Evolutionary conservation across 306 rosid genomes (phyloP), one percentile per base, ranked within the genome.

Genomic region (Vicia sativa): DNA sequence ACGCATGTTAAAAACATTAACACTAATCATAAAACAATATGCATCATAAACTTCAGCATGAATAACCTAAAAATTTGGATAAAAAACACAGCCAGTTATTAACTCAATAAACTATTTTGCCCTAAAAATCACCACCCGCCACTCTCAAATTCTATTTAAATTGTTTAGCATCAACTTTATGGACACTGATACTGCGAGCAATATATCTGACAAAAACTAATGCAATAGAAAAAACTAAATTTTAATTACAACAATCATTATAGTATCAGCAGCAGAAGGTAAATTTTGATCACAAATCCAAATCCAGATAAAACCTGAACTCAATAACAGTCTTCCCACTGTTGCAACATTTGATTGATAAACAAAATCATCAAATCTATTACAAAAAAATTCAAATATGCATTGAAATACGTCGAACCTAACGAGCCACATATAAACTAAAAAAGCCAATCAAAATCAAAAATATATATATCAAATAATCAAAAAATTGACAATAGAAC

Each of bases 341-440:
- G 60, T 18, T 2, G 11, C 69, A 67, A 46, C 44, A 68, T 71
- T 66, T 25, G 35, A 76, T 71, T 28, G 45, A 35, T 54, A 37
- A 7, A 41, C 5, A 50, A 52, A 52, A 16, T 19, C 42, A 60
- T 59, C 64, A 61, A 72, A 76, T 43, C 57, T 31, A 66, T 55
- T 13, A 11, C 11, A 13, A 58, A 69, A 21, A 21, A 42, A 39
- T 28, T 43, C 11, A 62, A 26, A 23, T 11, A 44, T 15, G 13
- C 38, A 62, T 57, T 39, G 38, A 74, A 71, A 66, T 64, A 68
- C 54, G 65, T 54, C 73, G 34, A 43, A 57, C 12, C 28, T 14
- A 31, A 50, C 28, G 50, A 62, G 73, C 62, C 73, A 37, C 62
- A 54, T 79, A 87, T 87, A 89, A 83, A 62, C 80, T 60, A 34